Evolutionary conservation across 768 basidiomycete genomes (phyloP), one percentile per base, ranked within the genome.

Genomic region (Pleurotus ostreatus): DNA sequence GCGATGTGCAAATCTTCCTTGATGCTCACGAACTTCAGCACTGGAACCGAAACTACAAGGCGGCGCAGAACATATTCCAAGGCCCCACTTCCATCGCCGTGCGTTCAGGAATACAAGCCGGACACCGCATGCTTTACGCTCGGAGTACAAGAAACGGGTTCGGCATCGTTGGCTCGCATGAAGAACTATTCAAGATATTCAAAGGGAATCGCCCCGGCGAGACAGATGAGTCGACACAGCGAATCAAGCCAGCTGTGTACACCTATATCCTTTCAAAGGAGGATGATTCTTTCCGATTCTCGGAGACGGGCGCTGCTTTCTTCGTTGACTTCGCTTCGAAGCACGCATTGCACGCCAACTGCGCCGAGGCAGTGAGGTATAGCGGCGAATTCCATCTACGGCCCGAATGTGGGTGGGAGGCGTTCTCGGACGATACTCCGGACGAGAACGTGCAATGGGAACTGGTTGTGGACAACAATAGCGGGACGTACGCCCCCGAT

Each of bases 311-410:
- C 13, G 89, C 89, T 9, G 85, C 88, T 34, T 93, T 93, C 71
- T 89, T 91, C 63, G 88, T 92, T 59, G 88, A 92, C 69, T 87
- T 92, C 65, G 87, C 85, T 43, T 88, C 86, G 23, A 94, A 94
- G 70, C 92, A 94, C 65, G 92, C 89, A 4, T 76, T 94, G 65
- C 91, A 93, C 70, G 76, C 84, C 41, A 88, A 90, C 66, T 89
- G 89, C 65, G 77, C 78, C 13, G 74, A 78, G 58, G 68, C 71
- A 13, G 89, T 92, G 57, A 75, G 86, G 48, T 92, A 90, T 64
- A 78, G 80, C 46, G 89, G 89, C 20, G 89, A 92, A 71, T 92
- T 92, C 65, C 89, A 92, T 66, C 84, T 84, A 15, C 77, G 89
- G 18, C 87, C 84, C 18, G 76, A 67, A 54, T 87, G 82, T 49